Conservation (phyloP, 176 grass and related monocot species). For the Tillandsia fasciculata region DNA sequence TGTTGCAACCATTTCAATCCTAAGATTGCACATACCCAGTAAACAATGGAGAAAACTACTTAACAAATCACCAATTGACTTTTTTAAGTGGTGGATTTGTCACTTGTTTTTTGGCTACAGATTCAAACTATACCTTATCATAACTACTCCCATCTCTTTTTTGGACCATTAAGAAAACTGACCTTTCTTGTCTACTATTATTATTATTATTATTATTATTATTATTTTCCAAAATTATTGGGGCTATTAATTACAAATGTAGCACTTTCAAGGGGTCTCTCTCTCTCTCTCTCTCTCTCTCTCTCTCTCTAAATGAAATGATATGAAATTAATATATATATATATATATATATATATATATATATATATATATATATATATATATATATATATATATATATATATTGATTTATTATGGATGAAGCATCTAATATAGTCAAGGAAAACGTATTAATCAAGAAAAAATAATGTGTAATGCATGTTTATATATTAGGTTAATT, state of each 20-base stretch:
- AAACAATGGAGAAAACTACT: neutral
- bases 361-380: no score
- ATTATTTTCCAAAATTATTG: neutral
- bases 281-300: no score
- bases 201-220: neutral
- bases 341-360: no score
- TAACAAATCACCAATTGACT: neutral
- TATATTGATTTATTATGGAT: no score
- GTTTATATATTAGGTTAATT: no score
- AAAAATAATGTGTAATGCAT: no score
- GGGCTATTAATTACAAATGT: slow-evolving; percentile 28
- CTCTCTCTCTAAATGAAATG: no score
- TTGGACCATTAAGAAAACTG: neutral
- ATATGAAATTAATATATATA: no score
- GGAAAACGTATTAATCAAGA: no score
- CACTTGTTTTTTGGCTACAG: neutral
- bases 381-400: no score
- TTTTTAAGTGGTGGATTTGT: neutral
- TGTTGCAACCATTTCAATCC: neutral
- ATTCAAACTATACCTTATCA: neutral
- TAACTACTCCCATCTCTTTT: neutral
- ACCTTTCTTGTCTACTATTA: neutral
- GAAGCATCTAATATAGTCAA: no score
- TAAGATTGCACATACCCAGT: neutral
- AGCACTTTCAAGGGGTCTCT: slow-evolving; percentile 9